A percentile compares a stretch with the other conserved stretches of the same genome.
phyloP scores from a whole-genome alignment of 2,329 filamentous ascomycete genomes.

The Alternaria postmessia region DNA sequence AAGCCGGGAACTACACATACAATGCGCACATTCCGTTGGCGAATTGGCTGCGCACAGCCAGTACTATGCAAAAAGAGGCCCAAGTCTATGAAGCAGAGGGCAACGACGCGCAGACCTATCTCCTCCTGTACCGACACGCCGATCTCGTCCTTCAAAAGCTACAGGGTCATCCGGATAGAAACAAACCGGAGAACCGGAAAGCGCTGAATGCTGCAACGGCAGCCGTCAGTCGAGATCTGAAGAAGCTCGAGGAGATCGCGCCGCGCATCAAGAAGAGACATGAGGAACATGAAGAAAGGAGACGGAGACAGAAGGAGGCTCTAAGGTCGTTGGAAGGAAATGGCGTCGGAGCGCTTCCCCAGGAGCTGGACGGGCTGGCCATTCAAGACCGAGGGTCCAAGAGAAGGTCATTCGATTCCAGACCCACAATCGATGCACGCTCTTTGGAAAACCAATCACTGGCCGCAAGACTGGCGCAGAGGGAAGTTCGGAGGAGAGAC shows the following conservation, averaged over 20 bases:
- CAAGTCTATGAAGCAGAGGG: constrained; percentile 84
- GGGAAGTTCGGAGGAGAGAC: constrained; percentile 47
- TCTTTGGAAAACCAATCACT: constrained; percentile 40
- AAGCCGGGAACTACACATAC: constrained; percentile 83
- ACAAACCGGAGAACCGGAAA: constrained; percentile 66
- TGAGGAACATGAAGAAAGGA: constrained; percentile 55
- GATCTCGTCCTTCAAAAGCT: constrained; percentile 81
- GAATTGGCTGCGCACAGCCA: constrained; percentile 82
- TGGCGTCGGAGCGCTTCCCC: constrained; percentile 18
- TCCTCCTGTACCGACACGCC: constrained; percentile 90
- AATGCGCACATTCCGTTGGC: constrained; percentile 78
- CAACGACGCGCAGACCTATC: constrained; percentile 86
- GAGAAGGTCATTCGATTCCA: constrained; percentile 36
- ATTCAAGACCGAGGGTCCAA: constrained; percentile 24
- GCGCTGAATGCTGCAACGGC: constrained; percentile 65
- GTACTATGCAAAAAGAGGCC: constrained; percentile 82
- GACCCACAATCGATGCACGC: constrained; percentile 42
- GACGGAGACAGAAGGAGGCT: constrained; percentile 34
- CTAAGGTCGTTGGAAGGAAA: constrained; percentile 38
- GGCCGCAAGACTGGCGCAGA: constrained; percentile 46
- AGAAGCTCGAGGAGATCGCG: constrained; percentile 78
- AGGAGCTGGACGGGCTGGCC: constrained; percentile 37
- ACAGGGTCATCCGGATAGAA: constrained; percentile 77
- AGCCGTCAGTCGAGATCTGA: constrained; percentile 70
- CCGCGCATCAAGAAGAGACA: constrained; percentile 77